phyloP scores from a whole-genome alignment of 805 yeast species.

The Cyberlindnera euphorbiiphila region DNA sequence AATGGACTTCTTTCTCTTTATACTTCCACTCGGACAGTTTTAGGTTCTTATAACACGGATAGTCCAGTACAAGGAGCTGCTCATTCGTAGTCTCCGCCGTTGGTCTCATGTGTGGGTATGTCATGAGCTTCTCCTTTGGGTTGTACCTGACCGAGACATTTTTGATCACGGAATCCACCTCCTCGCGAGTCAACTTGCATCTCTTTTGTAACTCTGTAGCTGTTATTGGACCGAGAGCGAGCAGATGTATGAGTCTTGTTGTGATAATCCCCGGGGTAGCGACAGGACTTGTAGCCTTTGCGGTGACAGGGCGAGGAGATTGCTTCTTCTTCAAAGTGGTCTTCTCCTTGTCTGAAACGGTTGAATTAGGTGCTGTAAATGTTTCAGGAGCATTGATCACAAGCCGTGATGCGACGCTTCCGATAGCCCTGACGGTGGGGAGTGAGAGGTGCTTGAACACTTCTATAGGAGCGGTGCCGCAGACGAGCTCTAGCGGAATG shows the following conservation, averaged over 20 bases:
- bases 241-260: conserved; percentile 39
- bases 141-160: conserved; percentile 29
- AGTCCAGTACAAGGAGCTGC: conserved; percentile 34
- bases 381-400: conserved; percentile 12
- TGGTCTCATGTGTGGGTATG: conserved; percentile 27
- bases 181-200: conserved; percentile 28
- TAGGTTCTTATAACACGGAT: conserved; percentile 31
- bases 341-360: not conserved
- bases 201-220: conserved; percentile 29
- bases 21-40: conserved; percentile 16
- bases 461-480: conserved; percentile 12
- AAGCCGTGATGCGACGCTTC: conserved; percentile 13
- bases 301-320: not conserved
- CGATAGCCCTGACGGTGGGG: conserved; percentile 23
- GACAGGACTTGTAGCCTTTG: not conserved
- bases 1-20: conserved; percentile 7
- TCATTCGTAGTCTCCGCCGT: conserved; percentile 28
- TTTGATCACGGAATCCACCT: conserved; percentile 28
- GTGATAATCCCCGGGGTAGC: conserved; percentile 15
- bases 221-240: conserved; percentile 47
- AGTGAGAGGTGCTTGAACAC: conserved; percentile 24
- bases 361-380: conserved; percentile 4
- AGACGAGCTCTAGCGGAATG: conserved; percentile 6
- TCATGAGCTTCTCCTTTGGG: conserved; percentile 25
- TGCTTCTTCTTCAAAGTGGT: not conserved